Evolutionary conservation across 2,329 filamentous ascomycete genomes (phyloP).

Genomic region (Aureobasidium leucospermi): DNA sequence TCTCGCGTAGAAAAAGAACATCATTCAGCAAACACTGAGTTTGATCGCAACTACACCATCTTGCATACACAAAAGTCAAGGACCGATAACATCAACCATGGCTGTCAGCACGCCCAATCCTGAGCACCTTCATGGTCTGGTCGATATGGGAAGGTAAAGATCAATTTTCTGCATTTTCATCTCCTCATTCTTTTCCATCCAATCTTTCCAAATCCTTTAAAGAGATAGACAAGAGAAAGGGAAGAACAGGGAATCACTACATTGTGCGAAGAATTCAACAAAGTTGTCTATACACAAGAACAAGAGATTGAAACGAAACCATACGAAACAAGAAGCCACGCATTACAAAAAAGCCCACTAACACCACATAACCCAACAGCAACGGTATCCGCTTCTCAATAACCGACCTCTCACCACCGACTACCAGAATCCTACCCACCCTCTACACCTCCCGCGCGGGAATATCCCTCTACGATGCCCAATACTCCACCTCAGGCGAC

Average conservation of each 20-base stretch:
- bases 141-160: conserved; percentile 17
- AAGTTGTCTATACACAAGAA: background rate
- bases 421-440: conserved; percentile 65
- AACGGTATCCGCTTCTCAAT: conserved; percentile 94
- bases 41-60: background rate
- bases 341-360: too few species aligned
- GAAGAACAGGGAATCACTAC: too few species aligned
- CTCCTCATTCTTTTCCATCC: background rate
- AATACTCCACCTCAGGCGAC: conserved; percentile 38
- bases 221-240: background rate
- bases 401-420: conserved; percentile 66
- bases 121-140: conserved; percentile 13
- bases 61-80: background rate
- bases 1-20: background rate
- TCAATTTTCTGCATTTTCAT: background rate
- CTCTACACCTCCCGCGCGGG: conserved; percentile 69
- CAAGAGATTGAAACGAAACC: background rate
- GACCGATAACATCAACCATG: background rate
- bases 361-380: conserved; percentile 29
- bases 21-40: background rate
- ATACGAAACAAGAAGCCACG: background rate
- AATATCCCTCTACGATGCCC: conserved; percentile 82
- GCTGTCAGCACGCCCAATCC: background rate
- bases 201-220: too few species aligned
- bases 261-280: too few species aligned